Evolutionary conservation across 2,329 filamentous ascomycete species (phyloP).

Genomic region (Xylaria polymorpha): DNA sequence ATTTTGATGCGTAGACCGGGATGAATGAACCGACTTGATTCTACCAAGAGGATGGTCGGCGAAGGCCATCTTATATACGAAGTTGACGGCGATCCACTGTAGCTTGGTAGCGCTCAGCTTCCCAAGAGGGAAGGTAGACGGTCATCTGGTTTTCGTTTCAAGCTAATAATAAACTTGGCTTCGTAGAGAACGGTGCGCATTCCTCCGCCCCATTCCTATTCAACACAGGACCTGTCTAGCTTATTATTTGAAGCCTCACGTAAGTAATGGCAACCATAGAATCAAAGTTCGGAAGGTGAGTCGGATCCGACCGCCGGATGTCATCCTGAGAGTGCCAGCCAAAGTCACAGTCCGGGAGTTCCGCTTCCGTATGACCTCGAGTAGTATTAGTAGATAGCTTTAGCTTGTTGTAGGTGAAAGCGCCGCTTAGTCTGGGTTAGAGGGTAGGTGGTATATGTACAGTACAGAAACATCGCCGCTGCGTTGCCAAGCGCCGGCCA

Average conservation of each 20-base stretch:
- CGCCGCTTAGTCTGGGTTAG: background rate
- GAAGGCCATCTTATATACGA: conserved; percentile 15
- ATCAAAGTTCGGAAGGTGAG: background rate
- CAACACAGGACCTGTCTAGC: background rate
- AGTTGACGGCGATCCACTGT: conserved; percentile 6
- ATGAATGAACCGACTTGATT: background rate
- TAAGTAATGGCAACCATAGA: background rate
- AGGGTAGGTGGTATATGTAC: background rate
- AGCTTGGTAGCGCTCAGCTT: conserved; percentile 19
- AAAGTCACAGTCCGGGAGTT: background rate
- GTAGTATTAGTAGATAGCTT: background rate
- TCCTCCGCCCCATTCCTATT: conserved; percentile 3
- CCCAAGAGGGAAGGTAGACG: conserved; percentile 31
- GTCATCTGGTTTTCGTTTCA: conserved; percentile 24
- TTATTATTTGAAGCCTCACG: background rate
- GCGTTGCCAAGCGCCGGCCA: background rate
- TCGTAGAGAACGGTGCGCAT: conserved; percentile 4
- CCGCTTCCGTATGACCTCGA: background rate
- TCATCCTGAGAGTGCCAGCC: background rate
- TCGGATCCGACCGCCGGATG: background rate
- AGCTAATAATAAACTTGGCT: conserved; percentile 18
- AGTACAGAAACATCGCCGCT: background rate
- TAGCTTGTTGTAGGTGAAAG: background rate
- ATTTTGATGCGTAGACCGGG: conserved; percentile 23
- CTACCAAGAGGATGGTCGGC: background rate